A percentile compares a stretch with the other conserved stretches of the same genome.
These are phyloP conservation scores for Calonectria pteridis DNA, from an alignment of 2,329 filamentous ascomycete species.

Conservation along the genomic window DNA sequence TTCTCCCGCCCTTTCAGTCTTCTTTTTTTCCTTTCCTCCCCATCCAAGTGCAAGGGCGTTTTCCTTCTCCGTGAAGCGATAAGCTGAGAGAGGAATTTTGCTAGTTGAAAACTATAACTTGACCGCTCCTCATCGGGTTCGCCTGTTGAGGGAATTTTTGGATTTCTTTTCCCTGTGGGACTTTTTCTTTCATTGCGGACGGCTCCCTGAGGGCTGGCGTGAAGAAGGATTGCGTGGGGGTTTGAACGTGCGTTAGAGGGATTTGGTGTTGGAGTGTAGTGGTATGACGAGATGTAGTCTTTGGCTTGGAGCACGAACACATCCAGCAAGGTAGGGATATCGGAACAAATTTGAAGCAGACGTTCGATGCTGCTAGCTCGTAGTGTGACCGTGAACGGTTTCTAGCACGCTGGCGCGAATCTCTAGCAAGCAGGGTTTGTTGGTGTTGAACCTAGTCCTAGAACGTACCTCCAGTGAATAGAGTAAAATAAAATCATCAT, in stretches of 20 bases:
- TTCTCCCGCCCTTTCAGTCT: slow-evolving; percentile 42
- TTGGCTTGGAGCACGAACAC: no score
- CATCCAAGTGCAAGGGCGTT: slow-evolving; percentile 78
- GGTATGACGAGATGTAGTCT: no score
- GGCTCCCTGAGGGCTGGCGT: slow-evolving; percentile 49
- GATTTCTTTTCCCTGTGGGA: slow-evolving; percentile 52
- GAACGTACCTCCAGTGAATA: not conserved
- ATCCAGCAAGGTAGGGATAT: no score
- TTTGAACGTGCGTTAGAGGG: not conserved
- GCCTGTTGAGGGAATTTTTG: slow-evolving; percentile 82
- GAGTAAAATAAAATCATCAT: not conserved
- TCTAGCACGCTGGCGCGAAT: not conserved
- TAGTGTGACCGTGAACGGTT: not conserved
- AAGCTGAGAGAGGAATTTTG: slow-evolving; percentile 84
- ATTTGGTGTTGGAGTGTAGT: no score
- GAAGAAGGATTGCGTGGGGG: slow-evolving; percentile 52
- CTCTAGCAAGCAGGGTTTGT: not conserved
- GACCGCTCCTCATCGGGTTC: slow-evolving; percentile 77
- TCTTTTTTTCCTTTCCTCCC: slow-evolving; percentile 60
- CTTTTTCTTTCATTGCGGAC: slow-evolving; percentile 57
- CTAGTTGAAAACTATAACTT: slow-evolving; percentile 88
- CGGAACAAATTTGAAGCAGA: no score
- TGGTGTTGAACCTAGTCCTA: not conserved
- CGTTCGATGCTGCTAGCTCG: no score
- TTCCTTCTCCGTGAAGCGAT: slow-evolving; percentile 71